Conservation (phyloP, 768 basidiomycete genomes). For the Mycena maculata region DNA sequence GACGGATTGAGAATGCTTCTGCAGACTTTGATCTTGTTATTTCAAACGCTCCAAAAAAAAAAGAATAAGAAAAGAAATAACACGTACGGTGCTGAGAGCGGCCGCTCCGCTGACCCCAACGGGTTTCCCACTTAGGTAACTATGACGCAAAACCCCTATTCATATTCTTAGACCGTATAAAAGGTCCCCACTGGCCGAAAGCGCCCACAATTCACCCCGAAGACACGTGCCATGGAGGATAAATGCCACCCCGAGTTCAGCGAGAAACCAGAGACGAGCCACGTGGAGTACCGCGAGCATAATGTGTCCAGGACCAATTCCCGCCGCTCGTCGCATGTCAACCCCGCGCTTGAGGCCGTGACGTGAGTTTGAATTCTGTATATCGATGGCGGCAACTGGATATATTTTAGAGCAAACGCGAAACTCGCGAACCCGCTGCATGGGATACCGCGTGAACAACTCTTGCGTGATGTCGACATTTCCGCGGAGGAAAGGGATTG, state of each 20-base stretch:
- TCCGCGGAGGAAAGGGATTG: constrained; percentile 54
- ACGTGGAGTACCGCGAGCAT: not conserved
- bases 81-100: too few relatives aligned
- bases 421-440: constrained; percentile 60
- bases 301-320: not conserved
- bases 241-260: not conserved
- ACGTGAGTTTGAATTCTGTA: not conserved
- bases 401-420: constrained; percentile 12
- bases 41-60: too few relatives aligned
- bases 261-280: constrained; percentile 7
- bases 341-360: not conserved
- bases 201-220: too few relatives aligned
- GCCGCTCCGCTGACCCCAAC: too few relatives aligned
- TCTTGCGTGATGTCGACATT: constrained; percentile 58
- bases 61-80: too few relatives aligned
- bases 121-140: too few relatives aligned
- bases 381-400: not conserved
- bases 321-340: constrained; percentile 9
- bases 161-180: too few relatives aligned
- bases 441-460: constrained; percentile 60
- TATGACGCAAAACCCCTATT: too few relatives aligned
- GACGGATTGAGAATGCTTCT: too few relatives aligned
- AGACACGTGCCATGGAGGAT: too few relatives aligned
- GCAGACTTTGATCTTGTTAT: too few relatives aligned
- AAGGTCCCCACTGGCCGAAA: too few relatives aligned